Percentiles rank a stretch among this genome's conserved stretches.
phyloP scores from a whole-genome alignment of 2,329 filamentous ascomycete species.

The Hymenoscyphus occultus region DNA sequence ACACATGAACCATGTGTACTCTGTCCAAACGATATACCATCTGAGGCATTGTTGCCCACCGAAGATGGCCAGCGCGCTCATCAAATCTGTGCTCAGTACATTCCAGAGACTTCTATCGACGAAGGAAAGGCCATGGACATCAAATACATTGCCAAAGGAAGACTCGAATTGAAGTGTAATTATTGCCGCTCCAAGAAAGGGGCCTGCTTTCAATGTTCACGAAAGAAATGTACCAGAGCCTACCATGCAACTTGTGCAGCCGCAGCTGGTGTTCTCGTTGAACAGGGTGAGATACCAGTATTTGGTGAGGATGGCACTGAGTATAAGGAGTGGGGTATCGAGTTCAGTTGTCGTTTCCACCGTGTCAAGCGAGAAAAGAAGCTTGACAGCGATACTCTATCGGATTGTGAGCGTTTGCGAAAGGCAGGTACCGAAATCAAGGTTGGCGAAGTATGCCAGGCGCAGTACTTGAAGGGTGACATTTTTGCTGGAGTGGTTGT shows the following conservation, averaged over 20 bases:
- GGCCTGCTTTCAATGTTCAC: conserved; percentile 95
- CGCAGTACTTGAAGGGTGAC: conserved; percentile 79
- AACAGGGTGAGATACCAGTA: conserved; percentile 79
- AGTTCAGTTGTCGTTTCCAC: conserved; percentile 94
- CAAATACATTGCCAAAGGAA: conserved; percentile 78
- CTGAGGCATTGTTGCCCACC: conserved; percentile 78
- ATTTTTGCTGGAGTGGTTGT: conserved; percentile 88
- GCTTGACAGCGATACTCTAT: conserved; percentile 64
- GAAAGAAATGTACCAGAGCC: conserved; percentile 87
- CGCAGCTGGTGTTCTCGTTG: conserved; percentile 86
- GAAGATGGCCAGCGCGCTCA: conserved; percentile 79
- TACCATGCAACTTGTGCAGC: conserved; percentile 96
- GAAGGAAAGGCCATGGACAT: conserved; percentile 70
- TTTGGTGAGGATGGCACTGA: conserved; percentile 88
- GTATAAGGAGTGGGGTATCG: conserved; percentile 87
- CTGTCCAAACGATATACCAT: conserved; percentile 85
- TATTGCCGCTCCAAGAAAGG: conserved; percentile 92
- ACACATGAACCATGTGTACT: conserved; percentile 81
- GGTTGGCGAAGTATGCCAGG: conserved; percentile 75
- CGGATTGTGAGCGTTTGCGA: conserved; percentile 65
- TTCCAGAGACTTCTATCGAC: conserved; percentile 89
- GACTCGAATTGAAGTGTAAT: conserved; percentile 87
- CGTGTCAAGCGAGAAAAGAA: conserved; percentile 82
- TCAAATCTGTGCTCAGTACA: conserved; percentile 83
- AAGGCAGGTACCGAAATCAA: conserved; percentile 67